Evolutionary conservation across 306 rosid genomes (phyloP).

Genomic region (Cucurbita argyrosperma): DNA sequence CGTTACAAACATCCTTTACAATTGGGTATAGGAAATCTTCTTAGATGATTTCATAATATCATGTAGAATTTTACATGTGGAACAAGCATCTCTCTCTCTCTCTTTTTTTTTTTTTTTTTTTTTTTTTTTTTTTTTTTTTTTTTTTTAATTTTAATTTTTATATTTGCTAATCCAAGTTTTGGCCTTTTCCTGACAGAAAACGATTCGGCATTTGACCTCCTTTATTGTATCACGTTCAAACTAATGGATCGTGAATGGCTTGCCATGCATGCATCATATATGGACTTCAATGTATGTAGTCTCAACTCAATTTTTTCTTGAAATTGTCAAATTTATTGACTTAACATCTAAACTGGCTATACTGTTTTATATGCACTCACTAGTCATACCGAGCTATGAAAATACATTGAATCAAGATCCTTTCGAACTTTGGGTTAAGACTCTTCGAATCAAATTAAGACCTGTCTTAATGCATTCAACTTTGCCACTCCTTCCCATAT

Average conservation of each 20-base stretch:
- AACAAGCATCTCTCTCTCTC: background rate
- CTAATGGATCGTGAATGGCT: slow-evolving; percentile 98
- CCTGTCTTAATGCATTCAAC: background rate
- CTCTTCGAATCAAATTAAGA: background rate
- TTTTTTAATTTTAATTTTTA: background rate
- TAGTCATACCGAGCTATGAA: background rate
- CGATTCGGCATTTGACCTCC: slow-evolving; percentile 80
- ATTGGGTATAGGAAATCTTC: background rate
- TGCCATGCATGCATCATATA: slow-evolving; percentile 89
- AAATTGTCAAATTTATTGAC: background rate
- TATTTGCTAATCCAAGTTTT: background rate
- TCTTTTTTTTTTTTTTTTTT: too few relatives aligned
- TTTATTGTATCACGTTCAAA: slow-evolving; percentile 95
- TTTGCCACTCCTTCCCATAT: background rate
- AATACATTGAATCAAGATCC: background rate
- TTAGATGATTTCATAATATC: background rate
- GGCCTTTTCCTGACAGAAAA: slow-evolving; percentile 41
- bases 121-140: too few relatives aligned
- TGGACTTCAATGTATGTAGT: slow-evolving; percentile 92
- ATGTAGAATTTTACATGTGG: background rate
- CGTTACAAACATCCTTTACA: background rate
- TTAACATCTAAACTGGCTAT: background rate
- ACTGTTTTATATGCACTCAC: background rate
- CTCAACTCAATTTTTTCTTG: slow-evolving; percentile 4
- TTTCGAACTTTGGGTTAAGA: background rate